A percentile compares a stretch with the other conserved stretches of the same genome.
Evolutionary conservation across 1,139 yeast species (phyloP).

Genomic region (Pichia kudriavzevii): DNA sequence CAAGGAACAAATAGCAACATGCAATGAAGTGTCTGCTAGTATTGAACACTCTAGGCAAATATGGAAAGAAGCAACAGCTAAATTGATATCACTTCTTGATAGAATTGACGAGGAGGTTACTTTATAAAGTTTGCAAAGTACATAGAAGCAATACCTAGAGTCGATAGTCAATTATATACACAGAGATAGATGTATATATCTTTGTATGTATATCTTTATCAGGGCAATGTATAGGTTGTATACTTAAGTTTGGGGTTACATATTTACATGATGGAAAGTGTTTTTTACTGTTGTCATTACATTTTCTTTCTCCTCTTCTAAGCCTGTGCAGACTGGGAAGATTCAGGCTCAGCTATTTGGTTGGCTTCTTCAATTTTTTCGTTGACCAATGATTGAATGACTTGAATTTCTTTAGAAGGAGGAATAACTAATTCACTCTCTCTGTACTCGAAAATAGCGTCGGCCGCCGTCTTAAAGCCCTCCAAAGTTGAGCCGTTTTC

Average conservation of each 20-base stretch:
- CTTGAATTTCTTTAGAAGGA: conserved; percentile 28
- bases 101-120: conserved; percentile 8
- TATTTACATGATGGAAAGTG: conserved; percentile 3
- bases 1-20: conserved; percentile 21
- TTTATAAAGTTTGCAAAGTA: conserved; percentile 1
- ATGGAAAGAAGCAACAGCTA: conserved; percentile 19
- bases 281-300: neutral
- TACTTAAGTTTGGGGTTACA: too few relatives aligned
- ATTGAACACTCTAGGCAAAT: conserved; percentile 16
- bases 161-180: too few relatives aligned
- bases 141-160: too few relatives aligned
- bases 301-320: too few relatives aligned
- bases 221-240: too few relatives aligned
- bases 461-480: conserved; percentile 28
- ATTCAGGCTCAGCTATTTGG: conserved; percentile 17
- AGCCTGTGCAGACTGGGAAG: too few relatives aligned
- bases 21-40: conserved; percentile 20
- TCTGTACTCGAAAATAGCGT: conserved; percentile 28
- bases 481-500: conserved; percentile 29
- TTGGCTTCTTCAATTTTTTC: conserved; percentile 24
- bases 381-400: conserved; percentile 28
- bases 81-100: conserved; percentile 7
- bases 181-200: too few relatives aligned
- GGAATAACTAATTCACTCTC: conserved; percentile 26
- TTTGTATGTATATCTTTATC: too few relatives aligned